These are phyloP conservation scores for Lactifluus subvellereus DNA, from an alignment of 768 basidiomycete genomes.

Conservation along the genomic window DNA sequence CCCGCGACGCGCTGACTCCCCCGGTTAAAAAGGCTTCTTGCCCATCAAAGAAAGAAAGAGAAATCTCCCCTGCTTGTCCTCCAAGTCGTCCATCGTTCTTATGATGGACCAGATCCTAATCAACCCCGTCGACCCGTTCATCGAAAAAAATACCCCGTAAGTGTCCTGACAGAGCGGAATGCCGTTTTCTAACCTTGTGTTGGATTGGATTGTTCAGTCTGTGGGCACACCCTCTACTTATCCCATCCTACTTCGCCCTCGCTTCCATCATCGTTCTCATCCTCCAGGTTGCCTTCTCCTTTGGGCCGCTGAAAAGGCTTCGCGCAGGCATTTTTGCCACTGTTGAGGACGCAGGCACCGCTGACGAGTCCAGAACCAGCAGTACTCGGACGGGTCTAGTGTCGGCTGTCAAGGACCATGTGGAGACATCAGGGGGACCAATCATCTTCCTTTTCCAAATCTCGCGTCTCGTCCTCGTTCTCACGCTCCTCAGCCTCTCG, in stretches of 20 bases:
- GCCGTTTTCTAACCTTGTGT: not conserved
- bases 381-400: slow-evolving; percentile 2
- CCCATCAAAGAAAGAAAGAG: no score
- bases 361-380: not conserved
- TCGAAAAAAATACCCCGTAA: not conserved
- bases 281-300: not conserved
- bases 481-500: slow-evolving; percentile 46
- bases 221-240: slow-evolving; percentile 16
- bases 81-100: not conserved
- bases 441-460: slow-evolving; percentile 45
- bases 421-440: slow-evolving; percentile 41
- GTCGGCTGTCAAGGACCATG: slow-evolving; percentile 30
- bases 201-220: not conserved
- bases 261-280: slow-evolving; percentile 11
- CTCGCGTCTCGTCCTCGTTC: slow-evolving; percentile 40
- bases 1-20: no score
- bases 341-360: not conserved
- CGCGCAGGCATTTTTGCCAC: not conserved
- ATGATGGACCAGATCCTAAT: slow-evolving; percentile 9
- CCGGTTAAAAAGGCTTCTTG: no score
- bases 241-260: slow-evolving; percentile 15
- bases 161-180: not conserved
- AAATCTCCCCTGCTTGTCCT: not conserved
- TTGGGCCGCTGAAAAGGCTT: not conserved
- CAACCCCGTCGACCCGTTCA: not conserved